These are phyloP conservation scores for Lophiotrema nucula DNA, from an alignment of 495 filamentous ascomycete genomes.

Conservation along the genomic window DNA sequence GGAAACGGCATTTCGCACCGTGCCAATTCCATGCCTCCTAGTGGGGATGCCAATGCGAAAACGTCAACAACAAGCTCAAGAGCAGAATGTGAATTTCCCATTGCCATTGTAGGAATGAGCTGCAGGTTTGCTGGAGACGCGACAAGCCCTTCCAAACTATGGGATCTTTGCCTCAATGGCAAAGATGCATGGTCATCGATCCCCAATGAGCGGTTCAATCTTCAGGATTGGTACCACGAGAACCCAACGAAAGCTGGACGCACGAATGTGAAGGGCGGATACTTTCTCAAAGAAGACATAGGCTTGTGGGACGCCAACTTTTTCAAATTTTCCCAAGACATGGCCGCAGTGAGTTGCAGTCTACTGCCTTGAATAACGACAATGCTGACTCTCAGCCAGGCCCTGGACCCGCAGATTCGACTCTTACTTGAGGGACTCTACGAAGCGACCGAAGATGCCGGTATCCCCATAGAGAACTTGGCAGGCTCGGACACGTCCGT, in stretches of 20 bases:
- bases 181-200: background rate
- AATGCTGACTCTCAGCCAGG: no score
- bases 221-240: constrained; percentile 1
- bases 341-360: background rate
- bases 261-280: constrained; percentile 2
- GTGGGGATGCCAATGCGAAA: no score
- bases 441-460: constrained; percentile 16
- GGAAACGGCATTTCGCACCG: no score
- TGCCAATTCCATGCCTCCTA: no score
- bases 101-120: constrained; percentile 61
- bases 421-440: constrained; percentile 10
- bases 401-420: constrained; percentile 8
- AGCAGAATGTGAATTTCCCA: no score
- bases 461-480: background rate
- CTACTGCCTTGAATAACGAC: no score
- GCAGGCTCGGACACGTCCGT: constrained; percentile 3
- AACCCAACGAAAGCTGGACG: background rate
- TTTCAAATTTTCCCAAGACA: constrained; percentile 1
- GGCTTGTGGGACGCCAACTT: constrained; percentile 14
- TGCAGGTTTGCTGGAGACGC: constrained; percentile 62
- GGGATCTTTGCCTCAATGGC: constrained; percentile 50
- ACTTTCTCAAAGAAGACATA: constrained; percentile 15
- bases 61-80: no score
- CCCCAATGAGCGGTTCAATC: constrained; percentile 1
- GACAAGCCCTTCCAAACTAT: constrained; percentile 54